A percentile compares a stretch with the other conserved stretches of the same genome.
phyloP scores from a whole-genome alignment of 202 grass and related monocot genomes.

The Brachypodium distachyon region DNA sequence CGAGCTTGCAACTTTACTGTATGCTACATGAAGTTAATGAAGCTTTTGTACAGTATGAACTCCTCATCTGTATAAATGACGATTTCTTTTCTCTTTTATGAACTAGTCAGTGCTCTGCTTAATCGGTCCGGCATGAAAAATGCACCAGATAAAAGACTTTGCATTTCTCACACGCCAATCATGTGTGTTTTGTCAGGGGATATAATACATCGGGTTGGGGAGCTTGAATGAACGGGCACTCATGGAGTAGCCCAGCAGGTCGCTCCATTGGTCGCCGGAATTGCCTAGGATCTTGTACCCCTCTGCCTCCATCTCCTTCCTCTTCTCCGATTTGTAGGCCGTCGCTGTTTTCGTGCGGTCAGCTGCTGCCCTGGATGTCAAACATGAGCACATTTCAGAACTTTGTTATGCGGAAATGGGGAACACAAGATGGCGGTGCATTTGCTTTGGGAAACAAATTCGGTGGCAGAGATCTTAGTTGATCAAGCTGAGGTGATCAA shows the following conservation, averaged over 20 bases:
- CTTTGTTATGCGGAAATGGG: background rate
- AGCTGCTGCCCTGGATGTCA: conserved; percentile 26
- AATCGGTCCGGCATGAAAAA: background rate
- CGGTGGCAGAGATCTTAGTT: background rate
- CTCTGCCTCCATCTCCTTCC: conserved; percentile 49
- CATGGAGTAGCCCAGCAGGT: conserved; percentile 51
- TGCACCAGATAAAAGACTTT: conserved; percentile 12
- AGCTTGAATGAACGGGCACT: conserved; percentile 75
- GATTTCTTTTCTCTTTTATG: background rate
- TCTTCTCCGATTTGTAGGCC: conserved; percentile 64
- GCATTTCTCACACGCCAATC: background rate
- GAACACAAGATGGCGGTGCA: background rate
- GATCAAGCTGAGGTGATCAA: background rate
- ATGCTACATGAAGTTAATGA: background rate
- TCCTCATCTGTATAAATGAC: too few relatives aligned
- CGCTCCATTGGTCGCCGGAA: conserved; percentile 88
- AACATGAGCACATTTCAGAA: background rate
- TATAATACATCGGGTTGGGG: conserved; percentile 80
- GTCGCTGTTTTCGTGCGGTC: conserved; percentile 47
- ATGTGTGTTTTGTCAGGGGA: conserved; percentile 23
- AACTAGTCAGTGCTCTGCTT: conserved; percentile 1
- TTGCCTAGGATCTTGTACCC: conserved; percentile 75
- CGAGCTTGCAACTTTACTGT: background rate
- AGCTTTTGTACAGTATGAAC: conserved; percentile 19
- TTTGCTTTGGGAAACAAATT: background rate